phyloP scores from a whole-genome alignment of 192 early-diverging fungal genomes.

The Phlyctochytrium arcticum region DNA sequence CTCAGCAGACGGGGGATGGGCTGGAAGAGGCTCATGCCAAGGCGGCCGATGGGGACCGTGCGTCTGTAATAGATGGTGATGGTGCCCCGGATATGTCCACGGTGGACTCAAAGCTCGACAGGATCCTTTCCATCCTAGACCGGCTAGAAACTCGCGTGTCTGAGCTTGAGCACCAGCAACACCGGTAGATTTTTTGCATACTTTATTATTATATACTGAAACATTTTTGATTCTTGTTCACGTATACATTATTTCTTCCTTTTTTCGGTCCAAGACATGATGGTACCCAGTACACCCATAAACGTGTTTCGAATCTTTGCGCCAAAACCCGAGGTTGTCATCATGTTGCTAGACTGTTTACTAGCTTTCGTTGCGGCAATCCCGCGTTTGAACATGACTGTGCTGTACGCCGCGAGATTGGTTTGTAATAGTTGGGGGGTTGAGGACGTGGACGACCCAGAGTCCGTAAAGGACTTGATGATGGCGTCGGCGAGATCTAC shows the following conservation, averaged over 20 bases:
- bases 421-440: neutral
- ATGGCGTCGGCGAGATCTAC: constrained; percentile 6
- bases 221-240: no score
- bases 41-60: constrained; percentile 1
- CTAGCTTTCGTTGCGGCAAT: neutral
- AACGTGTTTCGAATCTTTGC: neutral
- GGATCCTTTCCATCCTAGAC: neutral
- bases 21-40: neutral
- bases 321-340: neutral
- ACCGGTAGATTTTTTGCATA: no score
- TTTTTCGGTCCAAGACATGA: neutral
- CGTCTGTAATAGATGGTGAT: no score
- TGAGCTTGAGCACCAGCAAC: neutral
- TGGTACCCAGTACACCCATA: neutral
- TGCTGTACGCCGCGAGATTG: neutral
- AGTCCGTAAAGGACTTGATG: neutral
- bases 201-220: no score
- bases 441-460: neutral
- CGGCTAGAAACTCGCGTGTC: neutral
- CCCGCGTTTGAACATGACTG: neutral
- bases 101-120: no score
- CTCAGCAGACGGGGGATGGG: neutral
- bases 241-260: no score
- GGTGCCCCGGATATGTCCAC: no score
- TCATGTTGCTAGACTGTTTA: neutral